Conservation (phyloP, 768 basidiomycete species). For the Tylopilus balloui region DNA sequence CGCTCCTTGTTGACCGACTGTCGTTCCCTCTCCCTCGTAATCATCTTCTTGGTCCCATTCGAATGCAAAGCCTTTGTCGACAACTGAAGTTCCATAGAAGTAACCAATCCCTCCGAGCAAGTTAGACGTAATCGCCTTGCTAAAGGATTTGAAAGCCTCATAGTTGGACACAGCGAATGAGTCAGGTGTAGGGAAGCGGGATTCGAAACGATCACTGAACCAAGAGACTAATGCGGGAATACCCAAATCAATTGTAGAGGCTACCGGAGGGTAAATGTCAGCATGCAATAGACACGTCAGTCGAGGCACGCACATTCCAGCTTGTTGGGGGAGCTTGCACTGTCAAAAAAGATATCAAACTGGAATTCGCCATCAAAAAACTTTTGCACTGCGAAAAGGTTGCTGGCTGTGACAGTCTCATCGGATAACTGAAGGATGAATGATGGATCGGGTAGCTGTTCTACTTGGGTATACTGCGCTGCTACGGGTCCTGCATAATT, state of each 20-base stretch:
- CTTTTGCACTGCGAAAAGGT: constrained; percentile 86
- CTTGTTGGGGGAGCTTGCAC: constrained; percentile 58
- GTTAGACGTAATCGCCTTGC: constrained; percentile 86
- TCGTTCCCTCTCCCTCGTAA: constrained; percentile 34
- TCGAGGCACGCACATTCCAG: constrained; percentile 51
- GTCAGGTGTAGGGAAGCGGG: constrained; percentile 62
- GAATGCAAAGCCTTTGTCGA: constrained; percentile 79
- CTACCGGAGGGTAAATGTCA: constrained; percentile 34
- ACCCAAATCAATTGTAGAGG: constrained; percentile 59
- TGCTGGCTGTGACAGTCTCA: constrained; percentile 65
- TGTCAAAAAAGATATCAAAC: constrained; percentile 88
- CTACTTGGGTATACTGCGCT: constrained; percentile 45
- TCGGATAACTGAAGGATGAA: constrained; percentile 74
- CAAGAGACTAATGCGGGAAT: constrained; percentile 58
- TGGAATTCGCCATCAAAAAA: constrained; percentile 79
- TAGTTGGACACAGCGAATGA: constrained; percentile 47
- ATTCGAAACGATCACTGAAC: constrained; percentile 64
- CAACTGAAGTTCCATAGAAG: constrained; percentile 87
- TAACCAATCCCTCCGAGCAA: constrained; percentile 92
- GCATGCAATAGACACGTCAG: background rate
- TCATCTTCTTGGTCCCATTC: constrained; percentile 84
- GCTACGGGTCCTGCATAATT: constrained; percentile 52
- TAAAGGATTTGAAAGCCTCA: constrained; percentile 61
- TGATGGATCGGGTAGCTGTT: constrained; percentile 69
- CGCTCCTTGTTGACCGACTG: constrained; percentile 46